Evolutionary conservation across 2,329 filamentous ascomycete species (phyloP).

Genomic region (Aspergillus sojae): DNA sequence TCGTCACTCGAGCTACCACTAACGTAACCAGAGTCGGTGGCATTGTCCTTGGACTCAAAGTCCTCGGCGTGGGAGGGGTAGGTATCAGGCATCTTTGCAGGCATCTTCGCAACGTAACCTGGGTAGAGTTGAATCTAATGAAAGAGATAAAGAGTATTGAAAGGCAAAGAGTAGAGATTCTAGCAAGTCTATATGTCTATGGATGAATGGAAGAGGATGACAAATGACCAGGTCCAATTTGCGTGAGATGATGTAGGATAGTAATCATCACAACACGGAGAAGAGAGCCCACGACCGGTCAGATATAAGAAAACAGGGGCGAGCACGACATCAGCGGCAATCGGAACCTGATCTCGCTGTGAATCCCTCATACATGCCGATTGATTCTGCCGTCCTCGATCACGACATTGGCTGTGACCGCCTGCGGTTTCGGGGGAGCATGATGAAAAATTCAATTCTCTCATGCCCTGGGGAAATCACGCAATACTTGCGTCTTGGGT

Average conservation of each 20-base stretch:
- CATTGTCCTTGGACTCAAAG: slow-evolving; percentile 50
- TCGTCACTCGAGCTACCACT: slow-evolving; percentile 65
- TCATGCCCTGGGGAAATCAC: slow-evolving; percentile 40
- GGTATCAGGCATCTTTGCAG: slow-evolving; percentile 39
- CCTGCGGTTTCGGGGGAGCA: slow-evolving; percentile 26
- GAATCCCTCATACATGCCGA: slow-evolving; percentile 24
- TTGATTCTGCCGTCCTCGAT: slow-evolving; percentile 30
- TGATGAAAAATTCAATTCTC: slow-evolving; percentile 34
- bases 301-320: slow-evolving; percentile 32
- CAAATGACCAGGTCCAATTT: slow-evolving; percentile 1
- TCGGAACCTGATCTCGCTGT: slow-evolving; percentile 25
- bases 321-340: slow-evolving; percentile 38
- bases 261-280: slow-evolving; percentile 4
- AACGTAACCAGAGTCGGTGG: slow-evolving; percentile 84
- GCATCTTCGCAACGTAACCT: slow-evolving; percentile 30
- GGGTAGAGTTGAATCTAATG: slow-evolving; percentile 3
- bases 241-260: slow-evolving; percentile 10
- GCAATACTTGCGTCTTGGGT: slow-evolving; percentile 40
- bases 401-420: slow-evolving; percentile 34
- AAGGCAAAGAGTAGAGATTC: slow-evolving; percentile 6
- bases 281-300: slow-evolving; percentile 24
- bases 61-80: slow-evolving; percentile 41
- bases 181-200: slow-evolving; percentile 11
- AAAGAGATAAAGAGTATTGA: slow-evolving; percentile 10
- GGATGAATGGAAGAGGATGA: slow-evolving; percentile 8